These are phyloP conservation scores for Coniochaeta hoffmannii DNA, from an alignment of 2,329 filamentous ascomycete species.

Conservation along the genomic window DNA sequence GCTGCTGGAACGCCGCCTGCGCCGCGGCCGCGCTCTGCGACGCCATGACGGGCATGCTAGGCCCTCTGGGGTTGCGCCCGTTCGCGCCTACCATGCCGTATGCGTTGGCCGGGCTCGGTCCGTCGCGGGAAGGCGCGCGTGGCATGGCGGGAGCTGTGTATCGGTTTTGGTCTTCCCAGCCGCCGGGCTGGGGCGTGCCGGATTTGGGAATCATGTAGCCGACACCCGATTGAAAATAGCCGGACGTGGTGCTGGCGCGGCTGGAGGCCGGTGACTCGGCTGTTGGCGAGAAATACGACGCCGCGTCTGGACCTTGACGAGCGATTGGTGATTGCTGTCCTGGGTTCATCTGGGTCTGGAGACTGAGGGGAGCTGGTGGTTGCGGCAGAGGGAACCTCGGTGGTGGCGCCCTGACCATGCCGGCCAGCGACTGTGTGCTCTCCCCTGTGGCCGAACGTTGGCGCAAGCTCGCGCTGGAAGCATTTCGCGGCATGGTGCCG, in stretches of 20 bases:
- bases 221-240: conserved; percentile 53
- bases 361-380: conserved; percentile 51
- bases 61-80: conserved; percentile 63
- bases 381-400: conserved; percentile 64
- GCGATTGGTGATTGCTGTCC: conserved; percentile 52
- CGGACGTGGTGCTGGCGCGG: conserved; percentile 66
- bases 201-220: conserved; percentile 67
- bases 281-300: conserved; percentile 90
- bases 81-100: conserved; percentile 46
- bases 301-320: conserved; percentile 39
- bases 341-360: conserved; percentile 51
- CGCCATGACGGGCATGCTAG: conserved; percentile 66
- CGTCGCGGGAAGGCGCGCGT: conserved; percentile 72
- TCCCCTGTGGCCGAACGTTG: conserved; percentile 71
- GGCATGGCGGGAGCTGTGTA: conserved; percentile 87
- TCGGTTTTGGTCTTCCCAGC: conserved; percentile 60
- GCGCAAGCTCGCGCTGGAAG: conserved; percentile 67
- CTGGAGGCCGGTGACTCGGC: conserved; percentile 72
- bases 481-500: conserved; percentile 52
- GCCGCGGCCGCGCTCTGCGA: conserved; percentile 41
- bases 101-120: conserved; percentile 54
- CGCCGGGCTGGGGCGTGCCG: conserved; percentile 56
- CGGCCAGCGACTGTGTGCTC: conserved; percentile 50
- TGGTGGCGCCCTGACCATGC: conserved; percentile 53
- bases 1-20: conserved; percentile 43